Evolutionary conservation across 1,139 yeast species (phyloP).

Genomic region (Magnusiomyces paraingens): DNA sequence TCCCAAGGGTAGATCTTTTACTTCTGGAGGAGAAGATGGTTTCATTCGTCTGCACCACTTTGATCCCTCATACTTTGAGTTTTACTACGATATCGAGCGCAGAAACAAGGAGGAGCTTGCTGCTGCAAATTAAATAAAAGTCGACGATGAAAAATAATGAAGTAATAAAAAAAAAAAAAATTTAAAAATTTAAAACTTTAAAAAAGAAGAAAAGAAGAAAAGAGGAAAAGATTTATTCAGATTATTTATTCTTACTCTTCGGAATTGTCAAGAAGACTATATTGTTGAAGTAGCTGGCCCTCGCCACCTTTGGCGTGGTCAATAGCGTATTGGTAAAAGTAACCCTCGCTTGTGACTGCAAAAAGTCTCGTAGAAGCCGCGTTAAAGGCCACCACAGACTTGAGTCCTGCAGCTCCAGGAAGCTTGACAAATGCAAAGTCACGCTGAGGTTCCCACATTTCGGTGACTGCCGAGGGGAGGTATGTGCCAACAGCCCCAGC

Average conservation of each 20-base stretch:
- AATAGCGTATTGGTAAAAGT: slow-evolving; percentile 74
- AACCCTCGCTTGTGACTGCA: slow-evolving; percentile 85
- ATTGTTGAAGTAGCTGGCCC: slow-evolving; percentile 71
- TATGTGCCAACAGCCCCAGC: slow-evolving; percentile 87
- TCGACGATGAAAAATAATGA: no score
- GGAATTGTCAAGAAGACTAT: slow-evolving; percentile 35
- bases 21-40: slow-evolving; percentile 98
- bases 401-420: slow-evolving; percentile 36
- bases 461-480: slow-evolving; percentile 75
- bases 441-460: slow-evolving; percentile 77
- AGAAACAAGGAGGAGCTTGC: slow-evolving; percentile 2
- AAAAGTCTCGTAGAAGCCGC: slow-evolving; percentile 55
- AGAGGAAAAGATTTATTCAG: no score
- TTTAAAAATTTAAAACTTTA: no score
- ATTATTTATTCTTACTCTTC: background rate
- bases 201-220: no score
- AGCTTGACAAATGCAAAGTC: slow-evolving; percentile 91
- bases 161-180: no score
- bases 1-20: slow-evolving; percentile 89
- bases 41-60: slow-evolving; percentile 89
- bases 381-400: slow-evolving; percentile 38
- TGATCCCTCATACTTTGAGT: slow-evolving; percentile 87
- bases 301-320: slow-evolving; percentile 93
- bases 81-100: slow-evolving; percentile 81
- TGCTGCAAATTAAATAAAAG: background rate